These are phyloP conservation scores for Aureobasidium namibiae DNA, from an alignment of 2,329 filamentous ascomycete genomes.

Conservation along the genomic window DNA sequence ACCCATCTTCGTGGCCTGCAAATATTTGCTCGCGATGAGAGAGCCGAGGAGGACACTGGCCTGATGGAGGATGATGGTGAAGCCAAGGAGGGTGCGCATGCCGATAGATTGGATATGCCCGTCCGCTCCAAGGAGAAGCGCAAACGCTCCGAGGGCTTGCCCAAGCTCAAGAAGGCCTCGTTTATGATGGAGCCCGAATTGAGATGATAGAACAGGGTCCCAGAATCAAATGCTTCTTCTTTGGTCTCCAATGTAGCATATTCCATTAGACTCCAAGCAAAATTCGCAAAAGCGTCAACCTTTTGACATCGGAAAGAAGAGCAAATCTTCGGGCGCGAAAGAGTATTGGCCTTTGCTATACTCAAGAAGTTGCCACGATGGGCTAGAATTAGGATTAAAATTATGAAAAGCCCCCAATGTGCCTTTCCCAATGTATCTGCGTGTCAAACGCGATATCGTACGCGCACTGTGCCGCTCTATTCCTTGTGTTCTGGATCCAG, in stretches of 20 bases:
- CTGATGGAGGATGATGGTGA: background rate
- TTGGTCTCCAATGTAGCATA: no score
- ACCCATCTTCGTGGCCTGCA: constrained; percentile 94
- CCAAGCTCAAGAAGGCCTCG: constrained; percentile 25
- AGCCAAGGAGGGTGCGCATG: constrained; percentile 11
- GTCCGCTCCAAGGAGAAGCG: constrained; percentile 16
- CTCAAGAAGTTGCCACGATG: background rate
- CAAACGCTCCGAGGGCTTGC: constrained; percentile 15
- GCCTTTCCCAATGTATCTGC: background rate
- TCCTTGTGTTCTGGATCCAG: background rate
- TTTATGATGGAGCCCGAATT: constrained; percentile 31
- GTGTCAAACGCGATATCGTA: background rate
- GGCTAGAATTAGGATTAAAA: background rate
- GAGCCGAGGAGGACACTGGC: constrained; percentile 14
- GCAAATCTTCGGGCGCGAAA: no score
- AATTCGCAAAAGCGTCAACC: background rate
- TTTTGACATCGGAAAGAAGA: background rate
- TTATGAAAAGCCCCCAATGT: background rate
- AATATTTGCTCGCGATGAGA: constrained; percentile 55
- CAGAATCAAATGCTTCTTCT: background rate
- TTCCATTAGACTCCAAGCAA: no score
- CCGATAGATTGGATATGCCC: background rate
- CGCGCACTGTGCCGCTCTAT: background rate
- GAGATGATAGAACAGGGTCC: constrained; percentile 18
- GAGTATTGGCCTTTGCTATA: background rate